These are phyloP conservation scores for Penicillium odoratum DNA, from an alignment of 495 filamentous ascomycete species.

Conservation along the genomic window DNA sequence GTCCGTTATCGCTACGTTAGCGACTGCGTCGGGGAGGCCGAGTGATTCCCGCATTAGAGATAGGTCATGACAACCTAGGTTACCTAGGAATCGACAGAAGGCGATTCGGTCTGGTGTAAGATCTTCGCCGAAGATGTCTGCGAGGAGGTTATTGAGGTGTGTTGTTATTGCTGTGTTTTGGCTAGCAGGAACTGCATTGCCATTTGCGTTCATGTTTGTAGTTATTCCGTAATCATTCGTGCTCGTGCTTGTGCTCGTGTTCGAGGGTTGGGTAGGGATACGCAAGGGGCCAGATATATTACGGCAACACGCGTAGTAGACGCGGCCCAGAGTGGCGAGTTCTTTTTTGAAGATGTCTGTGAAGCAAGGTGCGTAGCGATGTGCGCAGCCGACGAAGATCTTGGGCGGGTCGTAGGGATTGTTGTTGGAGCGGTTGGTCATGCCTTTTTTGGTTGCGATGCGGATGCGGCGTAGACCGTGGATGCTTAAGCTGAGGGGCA, in stretches of 20 bases:
- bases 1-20: constrained; percentile 43
- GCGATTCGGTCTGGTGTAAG: constrained; percentile 33
- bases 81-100: constrained; percentile 46
- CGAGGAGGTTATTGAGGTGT: constrained; percentile 22
- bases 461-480: constrained; percentile 41
- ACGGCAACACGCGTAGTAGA: constrained; percentile 53
- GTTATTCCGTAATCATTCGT: too few species aligned
- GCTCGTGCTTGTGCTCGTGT: not conserved
- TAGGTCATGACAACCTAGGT: constrained; percentile 56
- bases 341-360: constrained; percentile 48
- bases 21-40: constrained; percentile 45
- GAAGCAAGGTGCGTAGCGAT: constrained; percentile 55
- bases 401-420: constrained; percentile 20
- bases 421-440: not conserved
- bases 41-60: constrained; percentile 56
- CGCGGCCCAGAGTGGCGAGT: constrained; percentile 42
- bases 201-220: not conserved
- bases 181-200: not conserved
- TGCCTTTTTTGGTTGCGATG: constrained; percentile 33
- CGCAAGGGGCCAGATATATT: constrained; percentile 51
- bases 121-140: constrained; percentile 37
- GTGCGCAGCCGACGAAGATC: constrained; percentile 57
- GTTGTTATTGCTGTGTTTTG: too few species aligned
- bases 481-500: constrained; percentile 49
- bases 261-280: not conserved